A percentile compares a stretch with the other conserved stretches of the same genome.
phyloP scores from a whole-genome alignment of 345 rosid genomes.

The Camelina laxa region DNA sequence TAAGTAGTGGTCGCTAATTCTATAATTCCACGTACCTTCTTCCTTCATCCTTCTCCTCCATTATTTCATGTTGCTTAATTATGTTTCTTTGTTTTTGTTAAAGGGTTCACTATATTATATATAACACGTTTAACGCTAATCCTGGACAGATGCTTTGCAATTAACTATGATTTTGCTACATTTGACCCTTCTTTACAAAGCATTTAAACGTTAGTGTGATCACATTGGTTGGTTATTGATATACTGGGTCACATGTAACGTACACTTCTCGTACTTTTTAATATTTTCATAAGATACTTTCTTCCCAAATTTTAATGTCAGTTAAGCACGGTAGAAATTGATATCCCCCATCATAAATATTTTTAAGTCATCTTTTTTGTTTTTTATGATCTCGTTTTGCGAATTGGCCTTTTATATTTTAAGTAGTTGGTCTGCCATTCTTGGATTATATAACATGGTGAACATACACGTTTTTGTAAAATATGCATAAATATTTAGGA shows the following conservation, averaged over 20 bases:
- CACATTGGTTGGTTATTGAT: not conserved
- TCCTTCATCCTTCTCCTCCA: slow-evolving; percentile 1
- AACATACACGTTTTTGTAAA: not conserved
- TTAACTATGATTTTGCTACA: not conserved
- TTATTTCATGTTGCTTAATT: not conserved
- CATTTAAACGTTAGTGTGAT: not conserved
- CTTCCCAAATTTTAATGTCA: not conserved
- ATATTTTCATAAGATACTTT: not conserved
- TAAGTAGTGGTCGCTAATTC: slow-evolving; percentile 12
- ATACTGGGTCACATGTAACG: slow-evolving; percentile 1
- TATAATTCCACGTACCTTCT: not conserved
- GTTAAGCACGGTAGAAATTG: not conserved
- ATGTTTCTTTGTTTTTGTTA: not conserved
- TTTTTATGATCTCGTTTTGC: not conserved
- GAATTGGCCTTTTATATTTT: not conserved
- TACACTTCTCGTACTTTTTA: not conserved
- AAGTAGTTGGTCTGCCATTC: not conserved
- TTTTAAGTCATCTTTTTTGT: not conserved
- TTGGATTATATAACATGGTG: not conserved
- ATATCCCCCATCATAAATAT: not conserved
- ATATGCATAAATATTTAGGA: too few relatives aligned
- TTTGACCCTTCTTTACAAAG: slow-evolving; percentile 6
- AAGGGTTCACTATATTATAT: not conserved
- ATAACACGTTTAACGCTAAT: slow-evolving; percentile 1
- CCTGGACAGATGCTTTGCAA: not conserved